Base-by-base conservation (phyloP, 305 asterid species). In the Fraxinus xanthoxyloides region DNA sequence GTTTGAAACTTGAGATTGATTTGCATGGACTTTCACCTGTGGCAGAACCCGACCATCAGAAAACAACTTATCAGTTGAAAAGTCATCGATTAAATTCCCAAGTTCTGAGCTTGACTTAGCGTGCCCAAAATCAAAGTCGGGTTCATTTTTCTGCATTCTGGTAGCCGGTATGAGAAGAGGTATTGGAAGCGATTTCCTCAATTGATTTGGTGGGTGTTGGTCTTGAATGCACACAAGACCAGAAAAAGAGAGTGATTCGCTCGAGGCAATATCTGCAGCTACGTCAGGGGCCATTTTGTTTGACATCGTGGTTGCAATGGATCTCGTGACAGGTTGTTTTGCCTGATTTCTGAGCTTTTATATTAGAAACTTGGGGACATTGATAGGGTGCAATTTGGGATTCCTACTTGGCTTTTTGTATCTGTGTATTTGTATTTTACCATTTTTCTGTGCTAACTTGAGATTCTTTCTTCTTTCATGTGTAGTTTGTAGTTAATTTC, bases 161-260 rank as follows among this genome's bases (percentile, higher is more conserved):
- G 84, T 36, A 74, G 83, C 72, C 19, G 46, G 76, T 79, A 84
- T 73, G 5, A 56, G 77, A 7, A 6, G 80, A 26, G 77, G 34
- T 36, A 77, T 56, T 38, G 80, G 56, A 72, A 59, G 84, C 30
- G 61, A 46, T 34, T 78, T 31, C 32, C 28, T 69, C 46, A 72
- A 15, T 31, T 26, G 86, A 67, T 79, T 15, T 56, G 46, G 7
- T 1, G 74, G 8, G 21, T 77, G 23, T 80, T 84, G 85, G n/a
- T 91, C 89, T 67, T 87, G 91, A 38, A 78, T 75, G 75, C 89
- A 84, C 40, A 91, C 86, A 1, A 91, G 86, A 84, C 90, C 84
- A 35, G 94, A 36, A 36, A 93, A 93, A 76, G 97, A 89, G 81
- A 92, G 92, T 0, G 97, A 92, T 72, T 89, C 89, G 6, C 83